Evolutionary conservation across 129 eudicot genomes (phyloP), one percentile per base, ranked within the genome.

Genomic region (carrot (Daucus carota)): DNA sequence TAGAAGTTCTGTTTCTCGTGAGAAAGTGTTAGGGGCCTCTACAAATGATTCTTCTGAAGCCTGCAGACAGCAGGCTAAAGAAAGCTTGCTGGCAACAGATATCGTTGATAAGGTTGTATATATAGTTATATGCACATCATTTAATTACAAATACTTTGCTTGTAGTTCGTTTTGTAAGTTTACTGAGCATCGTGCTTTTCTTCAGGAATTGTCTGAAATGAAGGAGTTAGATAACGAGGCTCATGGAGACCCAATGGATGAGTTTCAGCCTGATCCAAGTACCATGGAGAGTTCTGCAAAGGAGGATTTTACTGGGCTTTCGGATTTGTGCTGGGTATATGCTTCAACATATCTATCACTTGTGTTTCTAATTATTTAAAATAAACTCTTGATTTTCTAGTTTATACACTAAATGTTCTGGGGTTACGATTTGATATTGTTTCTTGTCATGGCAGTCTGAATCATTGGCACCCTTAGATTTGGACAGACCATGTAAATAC

Each of bases 391-490:
- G 34, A 70, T 41, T 0, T 29, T 43, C 18, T 43, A 24, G 46
- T 71, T 26, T 43, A 47, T 24, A 12, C 13, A 8, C 8, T 1
- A 22, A 72, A 41, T 20, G 73, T 54, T 74, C 65, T 54, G 67
- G 17, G 45, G n/a, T 57, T 38, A 57, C 15, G 31, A 26, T 43
- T 9, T 81, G 76, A 52, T 29, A 73, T 70, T 63, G 66, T 79
- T 76, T 74, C 57, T 62, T 60, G n/a, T 57, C 16, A 24, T 70
- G 79, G 85, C 97, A 94, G 99, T 92, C 99, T 17, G 99, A 94
- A 67, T 94, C 97, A 16, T 81, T 94, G 83, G 97, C 97, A 65
- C 90, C 96, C 36, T 82, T 94, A 82, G 99, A 94, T 80, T 88
- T 94, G 85, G 97, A 89, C 32, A 34, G 84, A 67, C 88, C 89